Conservation (phyloP, 75 land plant genomes). For the Sequoia sempervirens region DNA sequence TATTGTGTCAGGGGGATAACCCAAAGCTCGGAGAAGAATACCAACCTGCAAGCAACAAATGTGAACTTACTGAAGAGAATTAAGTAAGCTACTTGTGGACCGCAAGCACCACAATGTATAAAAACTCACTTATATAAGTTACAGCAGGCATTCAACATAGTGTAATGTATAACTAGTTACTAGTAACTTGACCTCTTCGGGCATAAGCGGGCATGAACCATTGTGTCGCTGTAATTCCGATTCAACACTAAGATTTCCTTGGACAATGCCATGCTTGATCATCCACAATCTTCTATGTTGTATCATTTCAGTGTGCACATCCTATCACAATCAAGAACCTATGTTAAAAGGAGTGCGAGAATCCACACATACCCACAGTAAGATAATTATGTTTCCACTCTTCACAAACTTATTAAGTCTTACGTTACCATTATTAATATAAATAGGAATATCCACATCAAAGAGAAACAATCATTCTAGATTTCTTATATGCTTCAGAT, state of each 20-base stretch:
- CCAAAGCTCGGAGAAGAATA: conserved; percentile 73
- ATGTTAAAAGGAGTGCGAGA: background rate
- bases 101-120: background rate
- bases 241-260: conserved; percentile 60
- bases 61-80: background rate
- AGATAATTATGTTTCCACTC: background rate
- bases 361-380: background rate
- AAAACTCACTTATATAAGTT: background rate
- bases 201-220: conserved; percentile 82
- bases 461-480: background rate
- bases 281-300: conserved; percentile 60
- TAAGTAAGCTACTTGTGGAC: background rate
- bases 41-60: conserved; percentile 55
- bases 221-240: conserved; percentile 54
- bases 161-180: background rate
- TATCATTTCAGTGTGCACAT: conserved; percentile 77
- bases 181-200: conserved; percentile 62
- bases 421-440: background rate
- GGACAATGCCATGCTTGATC: conserved; percentile 49
- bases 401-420: background rate
- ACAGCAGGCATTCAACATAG: conserved; percentile 4
- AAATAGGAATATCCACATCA: background rate
- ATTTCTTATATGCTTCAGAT: conserved; percentile 1
- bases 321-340: conserved; percentile 25
- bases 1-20: conserved; percentile 65